phyloP scores from a whole-genome alignment of 2,329 filamentous ascomycete genomes.

The Claviceps africana region DNA sequence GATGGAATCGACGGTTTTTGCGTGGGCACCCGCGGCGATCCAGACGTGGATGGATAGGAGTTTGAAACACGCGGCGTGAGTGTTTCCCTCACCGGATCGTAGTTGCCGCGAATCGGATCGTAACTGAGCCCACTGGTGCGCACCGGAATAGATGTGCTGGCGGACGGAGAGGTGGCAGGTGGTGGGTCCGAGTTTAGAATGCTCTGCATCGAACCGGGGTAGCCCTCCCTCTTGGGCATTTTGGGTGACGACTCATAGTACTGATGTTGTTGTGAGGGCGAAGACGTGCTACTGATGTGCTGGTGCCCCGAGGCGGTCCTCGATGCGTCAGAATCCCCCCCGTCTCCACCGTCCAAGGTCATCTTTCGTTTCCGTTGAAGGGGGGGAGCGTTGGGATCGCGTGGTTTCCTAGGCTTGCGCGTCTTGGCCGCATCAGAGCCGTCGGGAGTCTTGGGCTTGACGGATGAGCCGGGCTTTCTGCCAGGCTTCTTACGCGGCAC shows the following conservation, averaged over 20 bases:
- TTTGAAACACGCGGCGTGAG: conserved; percentile 40
- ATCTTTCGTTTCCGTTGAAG: conserved; percentile 42
- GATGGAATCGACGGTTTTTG: conserved; percentile 34
- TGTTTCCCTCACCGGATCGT: conserved; percentile 49
- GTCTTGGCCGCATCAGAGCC: conserved; percentile 31
- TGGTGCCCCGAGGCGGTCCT: conserved; percentile 13
- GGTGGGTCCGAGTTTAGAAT: conserved; percentile 39
- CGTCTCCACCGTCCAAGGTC: conserved; percentile 23
- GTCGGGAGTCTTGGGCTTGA: conserved; percentile 28
- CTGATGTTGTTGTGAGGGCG: conserved; percentile 11
- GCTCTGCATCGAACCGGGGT: conserved; percentile 38
- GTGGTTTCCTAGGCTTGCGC: conserved; percentile 41
- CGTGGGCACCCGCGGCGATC: conserved; percentile 34
- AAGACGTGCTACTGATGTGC: conserved; percentile 8
- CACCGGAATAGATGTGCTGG: conserved; percentile 28
- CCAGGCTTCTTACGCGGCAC: conserved; percentile 50
- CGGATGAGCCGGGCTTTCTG: conserved; percentile 45
- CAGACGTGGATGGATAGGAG: conserved; percentile 28
- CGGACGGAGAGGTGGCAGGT: conserved; percentile 27
- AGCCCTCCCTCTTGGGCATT: conserved; percentile 36
- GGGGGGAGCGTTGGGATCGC: conserved; percentile 43
- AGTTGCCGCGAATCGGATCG: conserved; percentile 75
- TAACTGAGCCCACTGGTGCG: conserved; percentile 70
- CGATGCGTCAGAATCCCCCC: conserved; percentile 15
- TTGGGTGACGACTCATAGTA: conserved; percentile 23